Evolutionary conservation across 2,329 filamentous ascomycete species (phyloP), one percentile per base, ranked within the genome.

Genomic region (Venturia oleaginea): DNA sequence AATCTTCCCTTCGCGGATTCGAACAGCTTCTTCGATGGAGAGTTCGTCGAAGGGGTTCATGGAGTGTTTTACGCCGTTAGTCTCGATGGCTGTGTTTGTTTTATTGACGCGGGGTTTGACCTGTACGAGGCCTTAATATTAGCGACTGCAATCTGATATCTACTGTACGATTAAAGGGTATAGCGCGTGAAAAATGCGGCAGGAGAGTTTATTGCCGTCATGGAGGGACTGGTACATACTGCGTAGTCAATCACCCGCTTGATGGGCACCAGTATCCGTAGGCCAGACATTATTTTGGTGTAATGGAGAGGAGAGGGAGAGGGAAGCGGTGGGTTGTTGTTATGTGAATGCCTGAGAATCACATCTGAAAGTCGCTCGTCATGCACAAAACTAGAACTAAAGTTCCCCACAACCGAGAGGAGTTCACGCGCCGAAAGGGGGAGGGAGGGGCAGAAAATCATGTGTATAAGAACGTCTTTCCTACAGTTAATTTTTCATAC

Each of bases 31-130:
- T 80, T 99, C 94, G 76, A 99, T 87, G 54, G 92, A 95, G 73
- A 99, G 90, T 78, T 99, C 94, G 82, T 99, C 94, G 79, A 99
- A 99, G 24, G 94, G 94, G 83, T 97, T 99, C 86, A 99, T 93
- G 75, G 88, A 92, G 84, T 97, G 93, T 80, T 97, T 97, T 73
- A 97, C 92, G 70, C 90, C 90, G 68, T 88, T 83, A 64, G 90
- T 96, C 79, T 97, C 93, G 78, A 99, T 89, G 74, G 86, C 93
- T 67, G 93, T 97, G 78, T 86, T 82, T 68, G 86, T 75, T 70
- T 86, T 86, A 80, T 88, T 88, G 73, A 88, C 85, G 69, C 86
- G 84, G 63, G 86, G 86, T 78, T 88, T 88, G 79, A 88, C 80
- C 86, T 88, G 69, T 63, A 37, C 8, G 61, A 27, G 30, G 13